Evolutionary conservation across 768 basidiomycete genomes (phyloP), one percentile per base, ranked within the genome.

Genomic region (Leccinum longicurvipes): DNA sequence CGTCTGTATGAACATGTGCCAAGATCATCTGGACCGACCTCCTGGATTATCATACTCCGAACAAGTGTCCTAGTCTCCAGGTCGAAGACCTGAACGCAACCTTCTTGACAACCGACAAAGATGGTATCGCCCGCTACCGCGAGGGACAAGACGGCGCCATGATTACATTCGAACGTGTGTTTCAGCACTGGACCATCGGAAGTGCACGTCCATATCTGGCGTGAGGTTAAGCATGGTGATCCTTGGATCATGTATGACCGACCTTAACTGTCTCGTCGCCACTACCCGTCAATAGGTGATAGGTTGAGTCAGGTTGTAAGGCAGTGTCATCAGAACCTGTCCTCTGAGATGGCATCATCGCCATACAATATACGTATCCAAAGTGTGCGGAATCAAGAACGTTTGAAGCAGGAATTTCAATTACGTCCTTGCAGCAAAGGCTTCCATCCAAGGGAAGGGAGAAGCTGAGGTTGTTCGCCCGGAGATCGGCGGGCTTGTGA

Each of bases 61-160:
- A 98, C 85, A 34, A 91, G 76, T 0, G 93, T 92, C 60, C 84
- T 86, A 0, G 94, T 96, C 67, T 95, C 93, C 8, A 97, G 73
- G 69, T 98, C 95, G 73, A 91, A 83, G 5, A 98, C 86, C 60
- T 89, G 88, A 63, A 98, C 91, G 62, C 89, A 86, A 3, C 96
- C 96, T 59, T 93, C 93, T 72, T 98, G 96, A 63, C 94, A 90
- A 0, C 93, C 96, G 7, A 92, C 96, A 64, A 88, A 97, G 21
- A 98, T 78, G 1, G 91, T 90, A 19, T 91, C 90, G 21, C 86
- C 87, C 31, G 79, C 78, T 0, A 82, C 81, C 2, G 84, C 83
- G 25, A 98, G 77, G 0, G 92, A 83, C n/a, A 94, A 77, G 6
- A 97, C 85, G 0, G 93, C 95, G 2, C 93, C 91, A 61, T 83